These are phyloP conservation scores for Waltergamsia citrina DNA, from an alignment of 2,329 filamentous ascomycete species.

Conservation along the genomic window DNA sequence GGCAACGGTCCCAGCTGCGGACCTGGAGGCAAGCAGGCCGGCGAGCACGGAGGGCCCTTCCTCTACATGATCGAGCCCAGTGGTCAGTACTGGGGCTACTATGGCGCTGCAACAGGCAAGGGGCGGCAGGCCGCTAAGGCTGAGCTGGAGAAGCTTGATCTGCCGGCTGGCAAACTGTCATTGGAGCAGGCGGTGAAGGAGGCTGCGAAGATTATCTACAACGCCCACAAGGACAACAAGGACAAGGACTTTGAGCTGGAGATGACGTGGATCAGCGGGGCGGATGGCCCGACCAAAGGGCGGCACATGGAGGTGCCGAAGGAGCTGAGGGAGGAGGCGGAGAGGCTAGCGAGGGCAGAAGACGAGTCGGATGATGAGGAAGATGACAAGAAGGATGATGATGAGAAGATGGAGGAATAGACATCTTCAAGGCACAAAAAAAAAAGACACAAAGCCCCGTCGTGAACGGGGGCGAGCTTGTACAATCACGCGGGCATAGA, in stretches of 20 bases:
- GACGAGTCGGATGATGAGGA: slow-evolving; percentile 70
- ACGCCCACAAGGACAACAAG: slow-evolving; percentile 97
- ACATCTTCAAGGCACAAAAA: slow-evolving; percentile 7
- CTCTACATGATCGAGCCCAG: slow-evolving; percentile 99
- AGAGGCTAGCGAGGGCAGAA: slow-evolving; percentile 83
- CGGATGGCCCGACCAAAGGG: slow-evolving; percentile 82
- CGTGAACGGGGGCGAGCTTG: slow-evolving; percentile 12
- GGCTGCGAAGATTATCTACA: slow-evolving; percentile 92
- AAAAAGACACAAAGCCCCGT: neutral
- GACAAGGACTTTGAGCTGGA: slow-evolving; percentile 99
- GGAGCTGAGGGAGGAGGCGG: slow-evolving; percentile 82
- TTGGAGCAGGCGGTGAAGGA: slow-evolving; percentile 88
- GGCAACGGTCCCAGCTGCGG: slow-evolving; percentile 70
- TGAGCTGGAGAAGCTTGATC: slow-evolving; percentile 94
- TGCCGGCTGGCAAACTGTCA: slow-evolving; percentile 66
- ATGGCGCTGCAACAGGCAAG: slow-evolving; percentile 94
- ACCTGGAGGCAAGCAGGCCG: slow-evolving; percentile 70
- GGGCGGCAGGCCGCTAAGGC: slow-evolving; percentile 95
- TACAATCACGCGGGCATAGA: slow-evolving; percentile 26
- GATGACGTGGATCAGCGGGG: slow-evolving; percentile 93
- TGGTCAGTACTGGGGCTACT: slow-evolving; percentile 97
- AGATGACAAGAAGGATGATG: slow-evolving; percentile 47
- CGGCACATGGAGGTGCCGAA: slow-evolving; percentile 89
- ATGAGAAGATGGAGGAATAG: slow-evolving; percentile 88
- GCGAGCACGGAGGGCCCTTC: slow-evolving; percentile 77